Evolutionary conservation across 352 stramenopile species (phyloP).

Genomic region (Phytophthora vignae): DNA sequence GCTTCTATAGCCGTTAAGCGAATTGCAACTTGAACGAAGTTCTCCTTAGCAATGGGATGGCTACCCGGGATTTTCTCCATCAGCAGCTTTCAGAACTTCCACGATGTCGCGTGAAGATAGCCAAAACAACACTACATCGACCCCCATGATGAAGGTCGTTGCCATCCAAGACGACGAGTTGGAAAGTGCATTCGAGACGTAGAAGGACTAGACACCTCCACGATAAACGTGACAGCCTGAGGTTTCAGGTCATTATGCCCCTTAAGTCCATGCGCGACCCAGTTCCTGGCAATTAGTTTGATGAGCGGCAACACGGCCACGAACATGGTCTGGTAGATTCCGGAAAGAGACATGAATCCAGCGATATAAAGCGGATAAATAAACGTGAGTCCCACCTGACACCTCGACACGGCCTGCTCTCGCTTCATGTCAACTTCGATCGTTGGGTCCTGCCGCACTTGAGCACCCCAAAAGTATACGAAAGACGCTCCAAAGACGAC

Average conservation of each 20-base stretch:
- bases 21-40: constrained; percentile 18
- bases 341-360: background rate
- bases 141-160: background rate
- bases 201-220: constrained; percentile 12
- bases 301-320: background rate
- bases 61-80: constrained; percentile 14
- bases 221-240: constrained; percentile 13
- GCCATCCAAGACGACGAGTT: constrained; percentile 1
- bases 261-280: background rate
- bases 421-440: background rate
- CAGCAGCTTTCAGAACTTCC: constrained; percentile 15
- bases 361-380: background rate
- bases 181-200: constrained; percentile 1
- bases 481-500: background rate
- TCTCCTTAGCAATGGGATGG: background rate
- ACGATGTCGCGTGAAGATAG: constrained; percentile 1
- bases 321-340: background rate
- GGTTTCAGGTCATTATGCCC: constrained; percentile 1
- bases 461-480: background rate
- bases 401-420: background rate
- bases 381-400: background rate
- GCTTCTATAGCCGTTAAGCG: background rate
- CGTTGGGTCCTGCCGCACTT: background rate
- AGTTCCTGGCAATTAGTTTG: constrained; percentile 1
- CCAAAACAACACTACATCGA: constrained; percentile 3